A percentile compares a stretch with the other conserved stretches of the same genome.
Evolutionary conservation across 176 grass and related monocot species (phyloP).

Genomic region (Carex myosuroides): DNA sequence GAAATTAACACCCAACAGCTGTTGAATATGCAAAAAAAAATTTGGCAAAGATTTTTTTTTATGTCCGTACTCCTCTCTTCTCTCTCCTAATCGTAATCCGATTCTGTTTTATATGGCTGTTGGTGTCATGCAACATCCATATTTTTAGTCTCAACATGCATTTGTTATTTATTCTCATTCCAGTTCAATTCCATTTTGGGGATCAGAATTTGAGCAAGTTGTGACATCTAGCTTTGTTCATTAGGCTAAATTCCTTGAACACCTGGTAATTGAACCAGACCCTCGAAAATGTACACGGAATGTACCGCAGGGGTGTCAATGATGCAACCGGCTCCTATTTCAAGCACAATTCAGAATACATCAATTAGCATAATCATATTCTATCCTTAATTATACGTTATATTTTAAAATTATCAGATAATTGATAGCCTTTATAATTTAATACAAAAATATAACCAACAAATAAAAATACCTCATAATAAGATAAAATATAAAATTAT

Average conservation of each 20-base stretch:
- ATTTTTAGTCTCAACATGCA: no score
- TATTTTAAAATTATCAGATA: no score
- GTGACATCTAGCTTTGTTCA: background rate
- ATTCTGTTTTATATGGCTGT: background rate
- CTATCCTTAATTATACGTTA: no score
- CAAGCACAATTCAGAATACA: background rate
- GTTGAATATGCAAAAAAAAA: no score
- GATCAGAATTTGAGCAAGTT: slow-evolving; percentile 2
- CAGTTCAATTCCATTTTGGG: background rate
- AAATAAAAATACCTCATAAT: no score
- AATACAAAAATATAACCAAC: no score
- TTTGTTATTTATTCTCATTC: background rate
- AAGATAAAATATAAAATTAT: no score
- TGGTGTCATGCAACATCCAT: background rate
- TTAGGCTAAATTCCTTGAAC: background rate
- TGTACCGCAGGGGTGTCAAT: background rate
- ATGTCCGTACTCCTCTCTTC: no score
- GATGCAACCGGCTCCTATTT: background rate
- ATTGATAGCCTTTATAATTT: no score
- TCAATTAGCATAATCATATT: background rate
- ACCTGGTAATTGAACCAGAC: background rate
- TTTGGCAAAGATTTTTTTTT: no score
- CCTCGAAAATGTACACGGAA: background rate
- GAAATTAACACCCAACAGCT: background rate
- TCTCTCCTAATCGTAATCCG: background rate